These are phyloP conservation scores for Aspergillus steynii DNA, from an alignment of 495 filamentous ascomycete species.

Conservation along the genomic window DNA sequence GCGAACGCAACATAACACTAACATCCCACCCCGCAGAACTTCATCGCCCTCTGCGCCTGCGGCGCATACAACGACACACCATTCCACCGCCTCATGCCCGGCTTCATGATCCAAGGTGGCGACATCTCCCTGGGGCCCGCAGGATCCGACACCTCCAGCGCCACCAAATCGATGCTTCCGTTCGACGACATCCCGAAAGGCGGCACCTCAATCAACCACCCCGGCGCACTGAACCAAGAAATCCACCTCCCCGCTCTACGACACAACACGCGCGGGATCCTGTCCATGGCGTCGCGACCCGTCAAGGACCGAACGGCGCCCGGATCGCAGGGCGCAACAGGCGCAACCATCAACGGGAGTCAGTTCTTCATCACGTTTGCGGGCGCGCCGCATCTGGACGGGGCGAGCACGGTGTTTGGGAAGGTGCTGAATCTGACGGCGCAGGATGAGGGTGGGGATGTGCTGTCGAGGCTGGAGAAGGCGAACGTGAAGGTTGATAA, in stretches of 20 bases:
- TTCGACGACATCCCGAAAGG: conserved; percentile 66
- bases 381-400: conserved; percentile 87
- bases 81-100: conserved; percentile 88
- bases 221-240: conserved; percentile 81
- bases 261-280: conserved; percentile 83
- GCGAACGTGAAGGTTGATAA: conserved; percentile 84
- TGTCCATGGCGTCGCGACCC: conserved; percentile 87
- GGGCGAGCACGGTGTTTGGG: conserved; percentile 91
- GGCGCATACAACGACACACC: conserved; percentile 82
- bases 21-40: conserved; percentile 62
- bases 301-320: conserved; percentile 57
- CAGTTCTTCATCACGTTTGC: conserved; percentile 94
- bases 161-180: conserved; percentile 41
- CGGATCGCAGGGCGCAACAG: conserved; percentile 46
- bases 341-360: conserved; percentile 80
- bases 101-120: conserved; percentile 92
- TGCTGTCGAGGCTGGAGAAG: conserved; percentile 64
- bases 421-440: conserved; percentile 60
- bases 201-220: conserved; percentile 82
- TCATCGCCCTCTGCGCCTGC: conserved; percentile 91
- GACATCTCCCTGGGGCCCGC: conserved; percentile 65
- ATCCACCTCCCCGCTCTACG: conserved; percentile 74
- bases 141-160: conserved; percentile 36
- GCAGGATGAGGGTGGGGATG: conserved; percentile 46
- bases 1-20: background rate